Evolutionary conservation across 495 filamentous ascomycete genomes (phyloP), one percentile per base, ranked within the genome.

Genomic region (Letharia columbiana): DNA sequence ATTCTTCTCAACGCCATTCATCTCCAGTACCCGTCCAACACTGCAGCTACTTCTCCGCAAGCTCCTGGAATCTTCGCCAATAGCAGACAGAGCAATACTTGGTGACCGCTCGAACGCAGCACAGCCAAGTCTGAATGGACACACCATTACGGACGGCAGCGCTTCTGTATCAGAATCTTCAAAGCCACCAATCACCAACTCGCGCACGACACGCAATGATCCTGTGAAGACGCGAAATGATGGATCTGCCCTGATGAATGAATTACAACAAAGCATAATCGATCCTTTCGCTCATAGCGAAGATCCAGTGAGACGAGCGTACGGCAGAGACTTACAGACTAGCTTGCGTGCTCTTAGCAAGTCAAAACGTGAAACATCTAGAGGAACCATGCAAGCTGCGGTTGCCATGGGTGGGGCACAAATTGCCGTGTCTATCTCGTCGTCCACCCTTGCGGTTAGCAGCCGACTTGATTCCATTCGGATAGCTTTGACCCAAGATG

Each of bases 251-350:
- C 4, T 35, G 28, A 54, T 63, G 20, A 37, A 39, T 37, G 39
- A 71, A 12, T 63, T 74, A 8, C 67, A 73, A 63, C 67, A 73
- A 63, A 60, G 39, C 13, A 66, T 75, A 42, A 47, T 75, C 4
- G 61, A 66, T 61, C 49, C 35, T 4, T 70, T 82, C 59, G 60
- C 62, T 13, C 64, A 68, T 5, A 76, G 76, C 13, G 35, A 70
- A 11, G 73, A 72, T 28, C 8, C 45, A 1, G 68, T 82, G 12
- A 72, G 73, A 31, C 66, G 66, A 23, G 68, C 63, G 11, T 83
- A 83, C 62, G 77, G 72, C 9, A 37, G 69, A 50, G 79, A 84
- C 65, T 68, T 84, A 61, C 64, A 69, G 5, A 11, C 37, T 60
- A 69, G 70, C 54, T 71, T 79, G 39, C 57, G 59, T 57, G 64